These are phyloP conservation scores for Nitzschia putrida DNA, from an alignment of 108 stramenopile species.

Conservation along the genomic window DNA sequence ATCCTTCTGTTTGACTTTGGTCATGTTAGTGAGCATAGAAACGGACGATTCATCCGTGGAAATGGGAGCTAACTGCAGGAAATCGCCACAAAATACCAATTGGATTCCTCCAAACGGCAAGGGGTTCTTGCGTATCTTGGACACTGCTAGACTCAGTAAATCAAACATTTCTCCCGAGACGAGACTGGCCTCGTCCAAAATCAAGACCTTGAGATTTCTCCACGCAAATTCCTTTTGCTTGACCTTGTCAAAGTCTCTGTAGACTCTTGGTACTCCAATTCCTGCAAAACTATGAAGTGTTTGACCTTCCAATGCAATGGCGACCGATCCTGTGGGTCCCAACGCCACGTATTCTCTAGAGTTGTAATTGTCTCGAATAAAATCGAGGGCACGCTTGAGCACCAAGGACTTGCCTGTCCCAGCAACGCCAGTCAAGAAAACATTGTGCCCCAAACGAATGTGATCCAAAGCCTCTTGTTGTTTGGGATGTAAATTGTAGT, in stretches of 20 bases:
- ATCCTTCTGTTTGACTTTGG: slow-evolving; percentile 8
- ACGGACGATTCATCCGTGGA: slow-evolving; percentile 25
- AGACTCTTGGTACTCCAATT: slow-evolving; percentile 40
- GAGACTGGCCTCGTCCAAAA: slow-evolving; percentile 88
- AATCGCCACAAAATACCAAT: slow-evolving; percentile 91
- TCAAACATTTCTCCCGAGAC: slow-evolving; percentile 79
- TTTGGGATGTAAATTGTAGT: slow-evolving; percentile 22
- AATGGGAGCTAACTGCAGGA: slow-evolving; percentile 76
- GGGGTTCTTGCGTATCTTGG: slow-evolving; percentile 35
- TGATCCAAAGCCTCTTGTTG: slow-evolving; percentile 47
- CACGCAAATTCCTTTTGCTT: slow-evolving; percentile 53
- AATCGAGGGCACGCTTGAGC: slow-evolving; percentile 44
- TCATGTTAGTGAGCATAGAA: slow-evolving; percentile 13
- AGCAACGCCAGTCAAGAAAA: slow-evolving; percentile 67
- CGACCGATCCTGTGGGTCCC: slow-evolving; percentile 76
- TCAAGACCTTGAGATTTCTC: slow-evolving; percentile 56
- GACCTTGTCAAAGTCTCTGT: slow-evolving; percentile 35
- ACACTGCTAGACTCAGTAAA: slow-evolving; percentile 48
- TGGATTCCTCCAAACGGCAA: slow-evolving; percentile 90
- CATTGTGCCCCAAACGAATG: slow-evolving; percentile 37
- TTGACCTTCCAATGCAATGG: slow-evolving; percentile 67
- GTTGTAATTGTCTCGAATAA: slow-evolving; percentile 25
- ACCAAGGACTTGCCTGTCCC: slow-evolving; percentile 71
- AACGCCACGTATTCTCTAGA: slow-evolving; percentile 46
- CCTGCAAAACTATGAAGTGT: slow-evolving; percentile 86